These are phyloP conservation scores for Penicillium egyptiacum DNA, from an alignment of 495 filamentous ascomycete species.

Conservation along the genomic window DNA sequence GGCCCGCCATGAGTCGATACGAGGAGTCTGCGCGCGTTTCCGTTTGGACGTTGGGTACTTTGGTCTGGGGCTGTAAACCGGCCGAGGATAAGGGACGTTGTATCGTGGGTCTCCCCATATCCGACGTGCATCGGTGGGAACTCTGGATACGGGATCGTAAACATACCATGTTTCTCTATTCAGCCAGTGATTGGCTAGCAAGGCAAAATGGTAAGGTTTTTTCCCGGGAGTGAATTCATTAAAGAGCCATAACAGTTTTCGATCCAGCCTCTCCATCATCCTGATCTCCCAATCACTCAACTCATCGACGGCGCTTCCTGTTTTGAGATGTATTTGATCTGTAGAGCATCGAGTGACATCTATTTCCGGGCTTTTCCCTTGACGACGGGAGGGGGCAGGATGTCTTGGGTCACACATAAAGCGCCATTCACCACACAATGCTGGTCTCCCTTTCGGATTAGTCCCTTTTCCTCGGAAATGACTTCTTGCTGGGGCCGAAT, in stretches of 20 bases:
- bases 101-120: conserved; percentile 41
- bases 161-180: conserved; percentile 45
- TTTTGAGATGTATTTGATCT: background rate
- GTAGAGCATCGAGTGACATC: background rate
- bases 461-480: background rate
- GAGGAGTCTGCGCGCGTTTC: conserved; percentile 27
- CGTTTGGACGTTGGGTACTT: conserved; percentile 29
- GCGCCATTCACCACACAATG: conserved; percentile 6
- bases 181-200: conserved; percentile 47
- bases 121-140: conserved; percentile 35
- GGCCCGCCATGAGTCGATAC: conserved; percentile 43
- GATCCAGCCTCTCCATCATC: conserved; percentile 37
- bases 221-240: conserved; percentile 42
- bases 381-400: background rate
- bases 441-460: background rate
- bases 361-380: background rate
- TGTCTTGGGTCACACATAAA: background rate
- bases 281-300: conserved; percentile 41
- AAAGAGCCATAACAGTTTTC: conserved; percentile 42
- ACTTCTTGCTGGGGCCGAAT: conserved; percentile 13
- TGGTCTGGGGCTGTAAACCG: conserved; percentile 17
- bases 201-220: conserved; percentile 44
- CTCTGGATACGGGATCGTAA: conserved; percentile 39
- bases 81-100: conserved; percentile 33
- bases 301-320: conserved; percentile 1